Evolutionary conservation across 202 grass and related monocot genomes (phyloP), one percentile per base, ranked within the genome.

Genomic region (Alloteropsis angusta): DNA sequence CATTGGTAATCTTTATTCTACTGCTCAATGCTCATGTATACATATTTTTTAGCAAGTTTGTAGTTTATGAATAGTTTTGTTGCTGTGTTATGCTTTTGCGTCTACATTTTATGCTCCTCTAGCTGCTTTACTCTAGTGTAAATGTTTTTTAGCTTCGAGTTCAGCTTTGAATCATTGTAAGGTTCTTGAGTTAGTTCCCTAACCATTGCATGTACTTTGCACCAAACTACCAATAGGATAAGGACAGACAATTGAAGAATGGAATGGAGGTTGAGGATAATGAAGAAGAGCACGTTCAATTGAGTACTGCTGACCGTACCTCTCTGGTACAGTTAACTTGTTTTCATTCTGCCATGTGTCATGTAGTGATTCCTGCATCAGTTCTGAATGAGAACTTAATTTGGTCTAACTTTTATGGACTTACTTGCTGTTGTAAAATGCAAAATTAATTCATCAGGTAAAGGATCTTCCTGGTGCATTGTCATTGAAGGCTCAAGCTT

Each of bases 231-330:
- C 65, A 28, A 68, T 85, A 98, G 95, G 85, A 88, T 69, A 84
- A 83, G 75, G 95, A 98, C 58, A 98, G 83, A 71, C 94, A 94
- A 84, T 60, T 98, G 85, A 98, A 90, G 81, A 94, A 90, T 85
- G 95, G 95, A 56, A 75, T 94, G 74, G 89, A 92, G 43, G 60
- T 87, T 80, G 82, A 84, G 72, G 95, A 90, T 78, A 73, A 4
- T 30, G 80, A 87, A 86, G 83, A 90, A 71, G 77, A 89, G 32
- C 65, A 78, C 23, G 22, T 58, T 78, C 81, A 81, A 64, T 54
- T 94, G 26, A 94, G 63, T 71, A 82, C 83, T 76, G 68, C 87
- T 78, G 95, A 97, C 75, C 91, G 87, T 61, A 74, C 73, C 81
- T 89, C 85, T 87, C 65, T 97, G 91, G 95, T 97, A 84, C 60